These are phyloP conservation scores for Micractinium sp. DNA, from an alignment of 139 green algal species.

Conservation along the genomic window DNA sequence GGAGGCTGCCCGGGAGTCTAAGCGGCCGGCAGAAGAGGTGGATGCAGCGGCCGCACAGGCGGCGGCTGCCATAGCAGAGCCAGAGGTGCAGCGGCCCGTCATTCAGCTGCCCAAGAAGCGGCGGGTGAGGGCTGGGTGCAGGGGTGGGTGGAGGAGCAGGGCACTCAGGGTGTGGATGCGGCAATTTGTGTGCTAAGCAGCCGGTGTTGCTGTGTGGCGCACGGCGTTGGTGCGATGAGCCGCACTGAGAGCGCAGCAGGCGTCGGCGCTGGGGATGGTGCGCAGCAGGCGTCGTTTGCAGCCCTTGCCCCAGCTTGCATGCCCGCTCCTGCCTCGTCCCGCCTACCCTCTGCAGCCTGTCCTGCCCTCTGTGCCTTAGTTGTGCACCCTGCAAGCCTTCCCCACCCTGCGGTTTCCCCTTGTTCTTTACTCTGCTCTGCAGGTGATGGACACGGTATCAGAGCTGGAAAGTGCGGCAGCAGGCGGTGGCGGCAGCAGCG, in stretches of 20 bases:
- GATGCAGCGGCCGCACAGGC: slow-evolving; percentile 3
- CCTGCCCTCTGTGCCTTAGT: neutral
- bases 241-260: neutral
- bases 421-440: neutral
- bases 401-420: neutral
- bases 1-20: neutral
- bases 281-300: neutral
- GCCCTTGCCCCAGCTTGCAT: neutral
- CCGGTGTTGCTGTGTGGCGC: neutral
- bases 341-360: too few species aligned
- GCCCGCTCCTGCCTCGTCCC: neutral
- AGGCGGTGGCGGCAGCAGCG: neutral
- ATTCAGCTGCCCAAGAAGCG: slow-evolving; percentile 42
- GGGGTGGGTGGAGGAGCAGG: neutral
- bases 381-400: neutral
- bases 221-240: too few species aligned
- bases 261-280: neutral
- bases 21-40: slow-evolving; percentile 13
- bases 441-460: slow-evolving; percentile 27
- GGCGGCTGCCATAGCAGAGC: slow-evolving; percentile 8
- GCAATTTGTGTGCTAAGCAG: too few species aligned
- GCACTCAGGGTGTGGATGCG: too few species aligned
- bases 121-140: slow-evolving; percentile 5
- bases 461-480: neutral
- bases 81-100: slow-evolving; percentile 9